phyloP scores from a whole-genome alignment of 78 protist species.

The Dictyostelium intermedium region DNA sequence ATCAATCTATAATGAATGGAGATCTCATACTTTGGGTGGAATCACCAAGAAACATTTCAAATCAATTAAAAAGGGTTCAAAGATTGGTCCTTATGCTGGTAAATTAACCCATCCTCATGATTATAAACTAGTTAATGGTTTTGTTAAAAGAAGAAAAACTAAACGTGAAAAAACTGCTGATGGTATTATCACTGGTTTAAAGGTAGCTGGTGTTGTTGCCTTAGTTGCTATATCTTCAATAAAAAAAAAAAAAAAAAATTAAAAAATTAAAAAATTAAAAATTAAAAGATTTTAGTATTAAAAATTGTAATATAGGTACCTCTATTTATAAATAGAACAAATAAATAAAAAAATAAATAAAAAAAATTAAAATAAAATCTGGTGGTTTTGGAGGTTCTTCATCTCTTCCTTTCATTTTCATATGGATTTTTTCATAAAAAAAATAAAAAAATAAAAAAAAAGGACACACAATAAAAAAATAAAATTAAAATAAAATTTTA shows the following conservation, averaged over 20 bases:
- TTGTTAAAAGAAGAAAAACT: constrained; percentile 40
- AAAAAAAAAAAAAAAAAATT: too few relatives aligned
- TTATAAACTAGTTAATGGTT: constrained; percentile 36
- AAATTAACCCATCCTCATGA: constrained; percentile 14
- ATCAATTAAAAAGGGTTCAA: not conserved
- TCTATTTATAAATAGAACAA: too few relatives aligned
- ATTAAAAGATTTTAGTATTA: too few relatives aligned
- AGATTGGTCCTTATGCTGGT: constrained; percentile 19
- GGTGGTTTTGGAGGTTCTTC: too few relatives aligned
- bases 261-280: too few relatives aligned
- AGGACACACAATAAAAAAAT: too few relatives aligned
- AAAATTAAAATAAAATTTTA: too few relatives aligned
- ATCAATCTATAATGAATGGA: not conserved
- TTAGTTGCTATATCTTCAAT: not conserved
- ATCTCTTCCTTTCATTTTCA: too few relatives aligned
- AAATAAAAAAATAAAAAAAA: too few relatives aligned
- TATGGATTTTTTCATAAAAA: too few relatives aligned
- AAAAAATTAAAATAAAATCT: too few relatives aligned
- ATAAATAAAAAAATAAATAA: too few relatives aligned
- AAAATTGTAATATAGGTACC: not conserved
- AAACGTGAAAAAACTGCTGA: not conserved
- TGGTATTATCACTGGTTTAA: not conserved
- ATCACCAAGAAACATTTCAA: not conserved
- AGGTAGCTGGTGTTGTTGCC: not conserved
- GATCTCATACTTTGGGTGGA: not conserved